A percentile compares a stretch with the other conserved stretches of the same genome.
Conservation (phyloP, 441 rosid species). For the Corymbia calophylla region DNA sequence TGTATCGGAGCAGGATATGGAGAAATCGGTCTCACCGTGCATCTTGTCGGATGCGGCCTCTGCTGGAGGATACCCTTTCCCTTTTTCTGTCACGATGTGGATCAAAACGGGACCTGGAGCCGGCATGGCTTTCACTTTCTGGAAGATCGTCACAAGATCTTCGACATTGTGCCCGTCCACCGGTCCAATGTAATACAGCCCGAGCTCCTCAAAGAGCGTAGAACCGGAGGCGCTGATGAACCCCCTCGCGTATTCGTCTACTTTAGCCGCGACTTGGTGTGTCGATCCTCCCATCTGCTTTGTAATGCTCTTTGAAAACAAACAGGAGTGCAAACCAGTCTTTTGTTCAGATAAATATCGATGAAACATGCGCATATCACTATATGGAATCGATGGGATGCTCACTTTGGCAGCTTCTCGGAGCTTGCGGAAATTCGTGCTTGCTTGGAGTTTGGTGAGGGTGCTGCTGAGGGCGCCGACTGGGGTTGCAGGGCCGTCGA, state of each 20-base stretch:
- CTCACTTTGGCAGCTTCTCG: conserved; percentile 66
- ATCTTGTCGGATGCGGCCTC: conserved; percentile 67
- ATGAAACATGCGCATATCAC: neutral
- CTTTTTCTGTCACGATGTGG: conserved; percentile 69
- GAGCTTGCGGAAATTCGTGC: conserved; percentile 49
- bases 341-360: neutral
- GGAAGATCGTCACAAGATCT: conserved; percentile 50
- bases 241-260: conserved; percentile 66
- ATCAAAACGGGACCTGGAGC: conserved; percentile 74
- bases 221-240: conserved; percentile 60
- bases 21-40: conserved; percentile 44
- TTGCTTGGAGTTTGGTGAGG: conserved; percentile 52
- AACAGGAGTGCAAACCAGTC: neutral
- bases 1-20: neutral
- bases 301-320: conserved; percentile 33
- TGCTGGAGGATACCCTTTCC: conserved; percentile 73
- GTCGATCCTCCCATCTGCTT: conserved; percentile 48
- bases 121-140: conserved; percentile 56
- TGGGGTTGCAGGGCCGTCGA: conserved; percentile 68
- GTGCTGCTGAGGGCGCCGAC: conserved; percentile 68
- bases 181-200: conserved; percentile 69
- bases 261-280: conserved; percentile 64
- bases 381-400: neutral
- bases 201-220: conserved; percentile 66
- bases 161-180: conserved; percentile 67